Conservation (phyloP, 345 rosid species). For the Acer campestre region DNA sequence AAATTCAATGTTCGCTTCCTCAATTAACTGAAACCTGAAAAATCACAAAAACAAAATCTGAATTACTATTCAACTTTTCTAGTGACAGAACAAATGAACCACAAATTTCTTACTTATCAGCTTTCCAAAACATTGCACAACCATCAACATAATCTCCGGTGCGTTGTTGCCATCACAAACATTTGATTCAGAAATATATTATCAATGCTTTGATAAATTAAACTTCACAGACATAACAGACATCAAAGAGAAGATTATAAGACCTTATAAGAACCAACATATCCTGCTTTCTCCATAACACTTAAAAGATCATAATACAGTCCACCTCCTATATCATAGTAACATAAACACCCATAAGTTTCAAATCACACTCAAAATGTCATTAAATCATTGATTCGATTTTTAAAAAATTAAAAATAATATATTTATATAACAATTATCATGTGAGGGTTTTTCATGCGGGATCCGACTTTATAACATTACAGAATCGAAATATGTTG, state of each 20-base stretch:
- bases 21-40: constrained; percentile 64
- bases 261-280: constrained; percentile 77
- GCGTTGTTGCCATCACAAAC: constrained; percentile 61
- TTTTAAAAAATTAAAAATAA: too few species aligned
- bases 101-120: constrained; percentile 48
- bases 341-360: too few species aligned
- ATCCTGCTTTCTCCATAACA: constrained; percentile 64
- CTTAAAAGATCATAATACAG: constrained; percentile 56
- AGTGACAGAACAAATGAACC: constrained; percentile 13
- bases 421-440: too few species aligned
- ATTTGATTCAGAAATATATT: not conserved
- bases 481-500: too few species aligned
- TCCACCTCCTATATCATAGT: constrained; percentile 67
- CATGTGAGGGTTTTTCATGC: too few species aligned
- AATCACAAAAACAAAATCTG: constrained; percentile 12
- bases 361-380: not conserved
- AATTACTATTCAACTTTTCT: constrained; percentile 1
- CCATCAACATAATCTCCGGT: constrained; percentile 80
- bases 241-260: constrained; percentile 8
- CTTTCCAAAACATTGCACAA: constrained; percentile 83
- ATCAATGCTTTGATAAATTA: not conserved
- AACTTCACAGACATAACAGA: not conserved
- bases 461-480: too few species aligned
- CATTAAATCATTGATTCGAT: not conserved
- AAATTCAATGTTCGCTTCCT: constrained; percentile 65